Evolutionary conservation across 2,329 filamentous ascomycete genomes (phyloP), one percentile per base, ranked within the genome.

Genomic region (Stagonosporopsis chrysanthemi): DNA sequence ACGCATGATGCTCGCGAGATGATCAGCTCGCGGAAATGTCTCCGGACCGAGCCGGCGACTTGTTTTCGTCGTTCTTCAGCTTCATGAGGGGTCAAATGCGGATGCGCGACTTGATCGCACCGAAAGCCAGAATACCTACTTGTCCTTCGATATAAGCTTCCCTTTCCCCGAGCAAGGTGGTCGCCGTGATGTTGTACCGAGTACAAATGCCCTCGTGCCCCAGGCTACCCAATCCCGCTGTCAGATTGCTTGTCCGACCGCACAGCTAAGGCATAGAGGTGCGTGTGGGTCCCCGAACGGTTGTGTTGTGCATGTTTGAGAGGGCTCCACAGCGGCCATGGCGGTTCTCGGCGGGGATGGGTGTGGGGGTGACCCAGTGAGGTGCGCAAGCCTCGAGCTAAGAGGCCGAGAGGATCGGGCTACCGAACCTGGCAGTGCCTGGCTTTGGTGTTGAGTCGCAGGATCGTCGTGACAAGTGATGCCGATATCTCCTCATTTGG

Each of bases 1-100:
- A 49, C 56, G 54, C 31, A 62, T 56, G 56, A 44, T 60, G 31
- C 52, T 60, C 36, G 60, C 58, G 52, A 62, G 48, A 44, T 56
- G 38, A 60, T n/a, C 39, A 52, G 31, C 43, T 48, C 47, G 11
- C 53, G 49, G 54, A 57, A 42, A 57, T 49, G 48, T 57, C 44
- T 49, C 54, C 54, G 54, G 48, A 52, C 49, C 49, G 48, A 57
- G 54, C 49, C 48, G 54, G 38, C 54, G 54, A 57, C 38, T 57
- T 39, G 48, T 57, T 57, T 57, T 57, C 54, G 54, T 57, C 11
- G n/a, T 33, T 19, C 17, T 33, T 12, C 15, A 48, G 24, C 23
- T 40, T 40, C 14, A 48, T 38, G 54, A 57, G 54, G 41, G 48
- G 48, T 48, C 33, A 35, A 19, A 39, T 49, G 48, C 54, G 45